Base-by-base conservation (phyloP, 257 asterid species). In the Solanum ahanhuiri region DNA sequence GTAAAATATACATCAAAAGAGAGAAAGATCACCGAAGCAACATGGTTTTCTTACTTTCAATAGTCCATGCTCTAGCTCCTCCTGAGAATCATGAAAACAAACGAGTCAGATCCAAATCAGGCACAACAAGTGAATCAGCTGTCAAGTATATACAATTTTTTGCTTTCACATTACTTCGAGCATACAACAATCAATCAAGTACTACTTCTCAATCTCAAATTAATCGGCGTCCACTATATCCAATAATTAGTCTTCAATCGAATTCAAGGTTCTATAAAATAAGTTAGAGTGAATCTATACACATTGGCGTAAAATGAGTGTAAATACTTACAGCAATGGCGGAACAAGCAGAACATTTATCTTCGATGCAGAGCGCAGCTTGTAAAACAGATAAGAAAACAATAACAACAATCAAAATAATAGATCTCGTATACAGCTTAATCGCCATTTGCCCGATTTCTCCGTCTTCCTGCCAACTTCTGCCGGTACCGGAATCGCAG, bases 321-420 rank as follows among this genome's bases (percentile, higher is more conserved):
- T 54, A 75, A 87, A 39, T 23, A 90, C 94, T 93, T 85, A 95
- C 99, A 82, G 98, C 99, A 91, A 96, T 93, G 73, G 98, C 98
- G 82, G 91, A 89, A 90, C 99, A 96, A 87, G 99, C 98, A 67
- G 94, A 88, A 86, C 99, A 96, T 91, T 95, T 96, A 79, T 96
- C 94, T 76, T 95, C 98, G 83, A 96, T 90, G 66, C 92, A 93
- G 25, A 88, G 73, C 1, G 86, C 90, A n/a, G 90, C 83, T 73
- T 70, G 91, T 10, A 88, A 45, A 69, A 93, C 60, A 72, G 83
- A 85, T 12, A 85, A 33, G 60, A 63, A 33, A 23, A 48, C 48
- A 69, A 89, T 58, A 3, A 31, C 63, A 22, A 88, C 64, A 79
- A 79, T 15, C 18, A 48, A 79, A 79, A 15, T 22, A 28, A 45